Conservation (phyloP, 2,329 filamentous ascomycete species). For the Furcasterigmium sp. region DNA sequence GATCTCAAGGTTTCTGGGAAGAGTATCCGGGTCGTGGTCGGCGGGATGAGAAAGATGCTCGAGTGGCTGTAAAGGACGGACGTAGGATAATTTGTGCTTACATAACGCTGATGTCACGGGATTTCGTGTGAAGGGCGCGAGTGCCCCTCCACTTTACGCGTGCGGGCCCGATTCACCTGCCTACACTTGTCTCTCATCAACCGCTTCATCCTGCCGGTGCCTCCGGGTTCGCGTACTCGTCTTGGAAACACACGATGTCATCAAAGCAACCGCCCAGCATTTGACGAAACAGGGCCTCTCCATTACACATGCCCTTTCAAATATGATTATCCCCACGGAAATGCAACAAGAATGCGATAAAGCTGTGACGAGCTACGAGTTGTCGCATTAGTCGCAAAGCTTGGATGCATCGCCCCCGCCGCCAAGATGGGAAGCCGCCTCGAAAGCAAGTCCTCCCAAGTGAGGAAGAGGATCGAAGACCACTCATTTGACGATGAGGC, state of each 20-base stretch:
- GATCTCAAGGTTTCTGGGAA: too few species aligned
- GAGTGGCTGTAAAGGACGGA: not conserved
- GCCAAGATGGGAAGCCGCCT: conserved; percentile 52
- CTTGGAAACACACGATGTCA: too few species aligned
- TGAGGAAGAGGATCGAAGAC: conserved; percentile 55
- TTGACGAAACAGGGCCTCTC: too few species aligned
- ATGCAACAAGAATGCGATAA: too few species aligned
- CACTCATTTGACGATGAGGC: conserved; percentile 71
- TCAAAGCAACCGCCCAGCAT: too few species aligned
- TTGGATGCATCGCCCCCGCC: not conserved
- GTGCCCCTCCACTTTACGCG: conserved; percentile 30
- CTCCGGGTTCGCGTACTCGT: too few species aligned
- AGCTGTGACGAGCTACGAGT: too few species aligned
- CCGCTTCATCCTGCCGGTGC: not conserved
- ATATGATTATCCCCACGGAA: too few species aligned
- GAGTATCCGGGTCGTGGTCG: conserved; percentile 3
- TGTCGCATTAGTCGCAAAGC: too few species aligned
- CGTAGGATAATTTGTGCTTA: conserved; percentile 3
- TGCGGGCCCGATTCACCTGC: not conserved
- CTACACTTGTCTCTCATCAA: not conserved
- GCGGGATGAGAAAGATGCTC: conserved; percentile 8
- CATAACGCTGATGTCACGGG: conserved; percentile 25
- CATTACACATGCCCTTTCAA: too few species aligned
- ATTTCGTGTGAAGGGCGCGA: conserved; percentile 30
- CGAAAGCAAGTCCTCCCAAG: conserved; percentile 57